phyloP scores from a whole-genome alignment of 108 stramenopile genomes.

The Chaetoceros muelleri region DNA sequence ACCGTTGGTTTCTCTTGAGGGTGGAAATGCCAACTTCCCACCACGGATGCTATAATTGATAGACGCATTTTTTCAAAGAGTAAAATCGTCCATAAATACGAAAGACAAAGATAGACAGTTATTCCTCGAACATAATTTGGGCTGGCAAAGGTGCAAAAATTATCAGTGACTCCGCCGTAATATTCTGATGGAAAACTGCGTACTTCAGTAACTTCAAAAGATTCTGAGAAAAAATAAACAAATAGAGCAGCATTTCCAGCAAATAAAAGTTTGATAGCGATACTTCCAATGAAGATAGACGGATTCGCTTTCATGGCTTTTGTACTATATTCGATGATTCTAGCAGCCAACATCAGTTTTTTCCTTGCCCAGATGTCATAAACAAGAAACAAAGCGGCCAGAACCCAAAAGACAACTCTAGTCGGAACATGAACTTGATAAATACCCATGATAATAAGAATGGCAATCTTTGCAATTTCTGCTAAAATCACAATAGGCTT shows the following conservation, averaged over 20 bases:
- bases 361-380: slow-evolving; percentile 4
- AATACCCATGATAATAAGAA: background rate
- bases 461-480: slow-evolving; percentile 3
- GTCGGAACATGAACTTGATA: background rate
- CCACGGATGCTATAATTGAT: slow-evolving; percentile 2
- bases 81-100: slow-evolving; percentile 5
- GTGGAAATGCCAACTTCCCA: slow-evolving; percentile 14
- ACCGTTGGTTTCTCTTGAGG: slow-evolving; percentile 3
- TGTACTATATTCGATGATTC: slow-evolving; percentile 2
- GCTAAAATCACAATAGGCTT: slow-evolving; percentile 5
- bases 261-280: slow-evolving; percentile 3
- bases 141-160: background rate
- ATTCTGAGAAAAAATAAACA: slow-evolving; percentile 5
- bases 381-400: slow-evolving; percentile 1
- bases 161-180: too few species aligned
- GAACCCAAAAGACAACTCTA: background rate
- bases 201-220: slow-evolving; percentile 3
- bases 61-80: slow-evolving; percentile 7
- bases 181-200: background rate
- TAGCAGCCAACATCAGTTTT: slow-evolving; percentile 6
- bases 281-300: slow-evolving; percentile 2
- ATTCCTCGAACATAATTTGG: slow-evolving; percentile 1
- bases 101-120: slow-evolving; percentile 1
- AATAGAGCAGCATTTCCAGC: slow-evolving; percentile 4
- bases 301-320: slow-evolving; percentile 12